Evolutionary conservation across 2,329 filamentous ascomycete genomes (phyloP).

Genomic region (Cladobotryum mycophilum): DNA sequence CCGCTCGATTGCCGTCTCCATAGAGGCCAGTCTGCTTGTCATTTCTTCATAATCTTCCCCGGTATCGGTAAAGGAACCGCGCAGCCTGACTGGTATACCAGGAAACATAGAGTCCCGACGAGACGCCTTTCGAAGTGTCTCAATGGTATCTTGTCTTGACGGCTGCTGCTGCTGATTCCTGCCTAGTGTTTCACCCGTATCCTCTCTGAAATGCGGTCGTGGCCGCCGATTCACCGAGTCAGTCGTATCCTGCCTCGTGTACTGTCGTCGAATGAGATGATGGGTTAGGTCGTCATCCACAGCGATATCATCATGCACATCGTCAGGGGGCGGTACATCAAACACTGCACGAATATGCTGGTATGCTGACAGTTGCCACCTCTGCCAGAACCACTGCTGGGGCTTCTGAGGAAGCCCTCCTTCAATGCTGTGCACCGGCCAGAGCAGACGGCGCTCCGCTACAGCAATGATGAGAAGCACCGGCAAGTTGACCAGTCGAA

Average conservation of each 20-base stretch:
- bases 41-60: slow-evolving; percentile 39
- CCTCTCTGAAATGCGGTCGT: neutral
- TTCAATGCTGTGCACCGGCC: slow-evolving; percentile 34
- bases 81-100: slow-evolving; percentile 41
- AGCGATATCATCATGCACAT: slow-evolving; percentile 49
- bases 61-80: slow-evolving; percentile 41
- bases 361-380: slow-evolving; percentile 62
- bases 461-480: slow-evolving; percentile 65
- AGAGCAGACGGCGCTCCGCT: slow-evolving; percentile 64
- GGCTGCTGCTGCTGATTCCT: neutral
- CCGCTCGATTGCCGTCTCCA: slow-evolving; percentile 45
- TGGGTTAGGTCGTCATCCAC: slow-evolving; percentile 54
- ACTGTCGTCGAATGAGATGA: slow-evolving; percentile 53
- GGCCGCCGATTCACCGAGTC: slow-evolving; percentile 19
- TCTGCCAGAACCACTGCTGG: slow-evolving; percentile 55
- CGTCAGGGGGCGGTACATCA: slow-evolving; percentile 61
- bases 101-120: slow-evolving; percentile 54
- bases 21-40: slow-evolving; percentile 36
- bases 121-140: slow-evolving; percentile 25
- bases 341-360: slow-evolving; percentile 69
- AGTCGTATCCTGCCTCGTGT: slow-evolving; percentile 39
- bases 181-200: neutral
- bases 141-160: neutral
- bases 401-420: slow-evolving; percentile 17
- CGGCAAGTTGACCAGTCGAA: slow-evolving; percentile 69